A percentile compares a stretch with the other conserved stretches of the same genome.
phyloP scores from a whole-genome alignment of 495 filamentous ascomycete genomes.

The Neurospora sp. region DNA sequence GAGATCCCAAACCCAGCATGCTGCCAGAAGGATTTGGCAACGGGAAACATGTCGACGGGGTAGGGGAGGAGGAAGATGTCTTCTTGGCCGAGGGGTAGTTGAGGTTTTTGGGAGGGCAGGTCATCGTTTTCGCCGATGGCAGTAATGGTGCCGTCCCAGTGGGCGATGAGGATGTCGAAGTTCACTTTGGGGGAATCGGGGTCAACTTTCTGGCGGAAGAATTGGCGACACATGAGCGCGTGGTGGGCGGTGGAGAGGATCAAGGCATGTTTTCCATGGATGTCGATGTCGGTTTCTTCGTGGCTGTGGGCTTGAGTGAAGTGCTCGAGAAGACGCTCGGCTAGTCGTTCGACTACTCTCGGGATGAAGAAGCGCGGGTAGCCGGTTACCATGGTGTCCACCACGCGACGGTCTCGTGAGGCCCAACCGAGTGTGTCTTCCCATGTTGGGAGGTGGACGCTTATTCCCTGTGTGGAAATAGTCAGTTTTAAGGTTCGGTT shows the following conservation, averaged over 20 bases:
- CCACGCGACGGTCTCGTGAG: conserved; percentile 8
- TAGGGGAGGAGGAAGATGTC: conserved; percentile 9
- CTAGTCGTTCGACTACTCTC: conserved; percentile 6
- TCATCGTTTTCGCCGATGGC: not conserved
- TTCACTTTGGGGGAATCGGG: not conserved
- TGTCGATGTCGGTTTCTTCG: not conserved
- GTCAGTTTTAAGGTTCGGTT: not conserved
- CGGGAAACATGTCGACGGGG: not conserved
- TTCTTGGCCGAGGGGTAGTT: not conserved
- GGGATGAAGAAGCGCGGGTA: conserved; percentile 22
- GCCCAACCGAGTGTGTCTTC: conserved; percentile 20
- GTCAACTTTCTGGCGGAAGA: not conserved
- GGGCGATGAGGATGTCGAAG: not conserved
- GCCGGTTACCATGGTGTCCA: conserved; percentile 15
- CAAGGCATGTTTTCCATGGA: not conserved
- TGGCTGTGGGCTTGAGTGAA: not conserved
- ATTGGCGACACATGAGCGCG: not conserved
- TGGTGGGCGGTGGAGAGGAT: not conserved
- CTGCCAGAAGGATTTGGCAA: conserved; percentile 19
- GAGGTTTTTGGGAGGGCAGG: too few species aligned
- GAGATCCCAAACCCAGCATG: conserved; percentile 23
- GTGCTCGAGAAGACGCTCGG: not conserved
- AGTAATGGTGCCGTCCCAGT: conserved; percentile 5
- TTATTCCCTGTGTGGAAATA: conserved; percentile 8
- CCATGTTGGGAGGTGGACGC: conserved; percentile 22